A percentile compares a stretch with the other conserved stretches of the same genome.
Conservation (phyloP, 805 yeast species). For the Monosporozyma servazzii region DNA sequence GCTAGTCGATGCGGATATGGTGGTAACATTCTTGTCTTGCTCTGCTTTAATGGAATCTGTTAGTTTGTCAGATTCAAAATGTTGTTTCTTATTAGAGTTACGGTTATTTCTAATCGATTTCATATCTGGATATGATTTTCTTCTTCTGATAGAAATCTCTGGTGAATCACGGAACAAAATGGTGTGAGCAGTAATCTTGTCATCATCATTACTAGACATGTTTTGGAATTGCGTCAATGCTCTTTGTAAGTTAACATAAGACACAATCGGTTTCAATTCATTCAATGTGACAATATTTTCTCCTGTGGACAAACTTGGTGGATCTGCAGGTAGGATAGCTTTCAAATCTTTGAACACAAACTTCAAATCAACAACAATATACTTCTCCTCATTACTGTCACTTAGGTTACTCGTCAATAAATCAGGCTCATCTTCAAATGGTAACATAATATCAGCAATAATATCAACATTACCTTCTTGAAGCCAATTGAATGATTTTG, state of each 20-base stretch:
- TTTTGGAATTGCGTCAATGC: slow-evolving; percentile 4
- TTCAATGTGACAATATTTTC: slow-evolving; percentile 49
- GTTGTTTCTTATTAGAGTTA: background rate
- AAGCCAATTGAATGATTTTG: slow-evolving; percentile 57
- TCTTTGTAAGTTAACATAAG: slow-evolving; percentile 47
- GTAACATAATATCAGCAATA: slow-evolving; percentile 64
- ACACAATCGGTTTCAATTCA: slow-evolving; percentile 51
- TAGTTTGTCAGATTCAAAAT: background rate
- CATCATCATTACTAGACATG: background rate
- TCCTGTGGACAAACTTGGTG: slow-evolving; percentile 45
- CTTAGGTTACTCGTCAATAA: slow-evolving; percentile 1
- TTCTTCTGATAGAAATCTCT: slow-evolving; percentile 23
- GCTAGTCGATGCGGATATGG: background rate
- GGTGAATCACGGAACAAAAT: slow-evolving; percentile 21
- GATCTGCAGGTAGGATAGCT: slow-evolving; percentile 43
- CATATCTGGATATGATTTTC: slow-evolving; percentile 23
- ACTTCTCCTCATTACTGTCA: slow-evolving; percentile 30
- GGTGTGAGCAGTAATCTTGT: slow-evolving; percentile 6
- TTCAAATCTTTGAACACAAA: slow-evolving; percentile 54
- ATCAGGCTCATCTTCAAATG: slow-evolving; percentile 35
- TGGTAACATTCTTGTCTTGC: background rate
- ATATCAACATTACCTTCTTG: slow-evolving; percentile 62
- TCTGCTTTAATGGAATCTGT: background rate
- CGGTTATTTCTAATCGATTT: slow-evolving; percentile 17
- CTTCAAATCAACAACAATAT: slow-evolving; percentile 59